Evolutionary conservation across 148 eudicot genomes (phyloP).

Genomic region (Selenicereus undatus): DNA sequence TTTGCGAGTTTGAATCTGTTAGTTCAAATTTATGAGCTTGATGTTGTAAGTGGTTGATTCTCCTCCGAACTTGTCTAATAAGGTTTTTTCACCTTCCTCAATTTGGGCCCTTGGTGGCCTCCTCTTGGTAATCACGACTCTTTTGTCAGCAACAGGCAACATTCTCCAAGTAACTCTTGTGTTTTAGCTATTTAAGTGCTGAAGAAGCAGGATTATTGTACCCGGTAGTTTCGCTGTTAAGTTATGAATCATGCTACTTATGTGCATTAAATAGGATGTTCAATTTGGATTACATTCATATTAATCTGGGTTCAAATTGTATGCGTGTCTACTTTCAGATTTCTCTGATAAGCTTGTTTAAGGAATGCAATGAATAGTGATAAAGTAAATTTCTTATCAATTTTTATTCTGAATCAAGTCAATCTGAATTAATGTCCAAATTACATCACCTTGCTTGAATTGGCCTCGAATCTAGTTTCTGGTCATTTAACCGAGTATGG

Average conservation of each 20-base stretch:
- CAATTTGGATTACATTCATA: neutral
- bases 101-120: constrained; percentile 57
- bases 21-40: too few species aligned
- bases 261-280: neutral
- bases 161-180: constrained; percentile 41
- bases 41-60: too few species aligned
- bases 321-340: neutral
- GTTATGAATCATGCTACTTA: neutral
- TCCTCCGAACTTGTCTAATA: too few species aligned
- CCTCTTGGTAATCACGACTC: constrained; percentile 34
- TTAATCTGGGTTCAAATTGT: too few species aligned
- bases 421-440: too few species aligned
- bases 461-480: neutral
- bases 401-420: neutral
- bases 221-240: neutral
- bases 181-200: neutral
- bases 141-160: constrained; percentile 41
- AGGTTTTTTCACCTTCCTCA: constrained; percentile 27
- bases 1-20: too few species aligned
- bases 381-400: neutral
- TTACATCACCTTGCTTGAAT: neutral
- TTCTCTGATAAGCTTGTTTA: neutral
- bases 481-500: too few species aligned
- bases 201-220: neutral
- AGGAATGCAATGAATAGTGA: neutral